Conservation (phyloP, 768 basidiomycete species). For the Podaxis pistillaris region DNA sequence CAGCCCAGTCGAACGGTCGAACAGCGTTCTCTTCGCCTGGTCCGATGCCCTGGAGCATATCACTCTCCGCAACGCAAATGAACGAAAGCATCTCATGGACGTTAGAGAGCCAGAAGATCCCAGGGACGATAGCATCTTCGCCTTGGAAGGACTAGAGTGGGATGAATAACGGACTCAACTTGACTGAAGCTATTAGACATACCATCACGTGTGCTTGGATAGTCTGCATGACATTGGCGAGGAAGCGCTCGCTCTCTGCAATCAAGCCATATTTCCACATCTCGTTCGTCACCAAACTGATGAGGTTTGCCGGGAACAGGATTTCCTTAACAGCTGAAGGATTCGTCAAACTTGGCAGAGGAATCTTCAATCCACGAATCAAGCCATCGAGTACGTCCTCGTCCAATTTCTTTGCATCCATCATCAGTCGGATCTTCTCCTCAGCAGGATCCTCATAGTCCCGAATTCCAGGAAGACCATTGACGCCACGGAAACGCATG, state of each 20-base stretch:
- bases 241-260: constrained; percentile 93
- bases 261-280: constrained; percentile 99
- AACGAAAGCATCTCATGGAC: constrained; percentile 99
- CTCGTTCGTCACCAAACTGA: constrained; percentile 97
- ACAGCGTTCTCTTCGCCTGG: constrained; percentile 92
- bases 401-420: constrained; percentile 85
- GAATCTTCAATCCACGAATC: constrained; percentile 90
- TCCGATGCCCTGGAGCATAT: constrained; percentile 97
- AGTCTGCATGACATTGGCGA: constrained; percentile 98
- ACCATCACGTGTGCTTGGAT: constrained; percentile 99
- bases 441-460: constrained; percentile 87
- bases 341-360: constrained; percentile 83
- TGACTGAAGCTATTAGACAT: constrained; percentile 27
- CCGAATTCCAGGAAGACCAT: constrained; percentile 69
- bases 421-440: constrained; percentile 92
- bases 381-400: constrained; percentile 92
- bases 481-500: constrained; percentile 55
- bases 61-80: constrained; percentile 97
- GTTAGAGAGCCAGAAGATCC: constrained; percentile 99
- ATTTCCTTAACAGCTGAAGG: constrained; percentile 97
- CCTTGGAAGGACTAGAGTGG: constrained; percentile 73
- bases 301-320: constrained; percentile 97
- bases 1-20: constrained; percentile 93
- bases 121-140: constrained; percentile 94
- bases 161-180: not conserved